Evolutionary conservation across 495 filamentous ascomycete genomes (phyloP), one percentile per base, ranked within the genome.

Genomic region (Cudoniella acicularis): DNA sequence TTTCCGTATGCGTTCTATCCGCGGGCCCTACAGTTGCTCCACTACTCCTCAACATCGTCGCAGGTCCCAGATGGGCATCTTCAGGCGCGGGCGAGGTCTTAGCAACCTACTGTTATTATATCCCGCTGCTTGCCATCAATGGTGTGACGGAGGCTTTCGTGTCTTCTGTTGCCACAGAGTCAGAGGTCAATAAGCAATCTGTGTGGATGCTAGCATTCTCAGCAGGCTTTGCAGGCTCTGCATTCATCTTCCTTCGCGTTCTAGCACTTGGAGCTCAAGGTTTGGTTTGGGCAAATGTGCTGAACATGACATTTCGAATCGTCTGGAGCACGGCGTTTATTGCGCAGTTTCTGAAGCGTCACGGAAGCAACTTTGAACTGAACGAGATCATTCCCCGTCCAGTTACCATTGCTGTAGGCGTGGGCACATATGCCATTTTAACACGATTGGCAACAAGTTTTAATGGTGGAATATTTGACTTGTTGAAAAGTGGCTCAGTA

Each of bases 91-190:
- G 78, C 2, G 61, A 58, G 1, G 82, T 92, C 3, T 76, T 98
- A 10, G 80, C 88, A 0, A 77, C 79, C 0, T 98, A 96, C 73
- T 92, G 88, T 72, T 90, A 88, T 67, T 96, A 96, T 69, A 90
- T 99, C 59, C 94, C 94, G 16, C 81, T 98, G 4, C 76, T 99
- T 0, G 95, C 92, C 1, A 71, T 96, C 60, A 99, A 99, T 67
- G 94, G 94, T 42, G 84, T 97, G 25, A 83, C 86, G 1, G 94
- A 99, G 73, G 90, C 93, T 0, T 98, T 98, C 60, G 91, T 98
- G 10, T 84, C 91, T 6, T 88, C 89, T 21, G 87, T 93, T 20
- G 92, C 94, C 0, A 86, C 77, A 3, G 73, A 86, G 54, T 60
- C 71, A 1, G 79, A 97, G 50, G 79, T 99, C 16, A 81, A 87